Evolutionary conservation across 108 stramenopile species (phyloP).

Genomic region (Fragilaria radians): DNA sequence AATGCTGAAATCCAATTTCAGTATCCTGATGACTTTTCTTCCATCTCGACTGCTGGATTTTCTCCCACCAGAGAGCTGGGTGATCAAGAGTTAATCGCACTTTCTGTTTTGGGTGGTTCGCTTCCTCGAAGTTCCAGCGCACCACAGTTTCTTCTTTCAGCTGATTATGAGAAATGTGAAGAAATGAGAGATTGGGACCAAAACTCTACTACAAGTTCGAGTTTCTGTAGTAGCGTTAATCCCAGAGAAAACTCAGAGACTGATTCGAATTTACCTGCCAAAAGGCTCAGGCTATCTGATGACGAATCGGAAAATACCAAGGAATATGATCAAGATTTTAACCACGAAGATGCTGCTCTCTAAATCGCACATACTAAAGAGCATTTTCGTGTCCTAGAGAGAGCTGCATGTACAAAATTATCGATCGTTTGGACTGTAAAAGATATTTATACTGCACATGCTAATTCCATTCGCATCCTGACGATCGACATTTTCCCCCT

Average conservation of each 20-base stretch:
- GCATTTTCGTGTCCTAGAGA: too few relatives aligned
- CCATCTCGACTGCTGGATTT: not conserved
- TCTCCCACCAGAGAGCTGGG: conserved; percentile 8
- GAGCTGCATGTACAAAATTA: too few relatives aligned
- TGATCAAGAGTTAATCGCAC: conserved; percentile 50
- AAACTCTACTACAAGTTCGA: not conserved
- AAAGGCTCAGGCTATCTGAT: not conserved
- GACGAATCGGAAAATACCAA: not conserved
- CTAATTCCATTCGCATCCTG: too few relatives aligned
- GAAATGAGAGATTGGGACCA: not conserved
- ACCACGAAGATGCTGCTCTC: not conserved
- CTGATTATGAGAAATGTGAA: not conserved
- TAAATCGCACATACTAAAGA: too few relatives aligned
- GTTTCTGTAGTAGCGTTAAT: not conserved
- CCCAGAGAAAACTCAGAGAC: too few relatives aligned
- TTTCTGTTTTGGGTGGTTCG: conserved; percentile 34
- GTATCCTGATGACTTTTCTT: not conserved
- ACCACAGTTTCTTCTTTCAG: not conserved
- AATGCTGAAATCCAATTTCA: not conserved
- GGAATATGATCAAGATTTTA: not conserved
- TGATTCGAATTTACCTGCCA: too few relatives aligned
- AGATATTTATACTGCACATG: too few relatives aligned
- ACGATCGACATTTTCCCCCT: too few relatives aligned
- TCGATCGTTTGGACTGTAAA: too few relatives aligned
- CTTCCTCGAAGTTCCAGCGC: conserved; percentile 20